Base-by-base conservation (phyloP, 1,139 yeast species). In the Kodamaea alishanica region DNA sequence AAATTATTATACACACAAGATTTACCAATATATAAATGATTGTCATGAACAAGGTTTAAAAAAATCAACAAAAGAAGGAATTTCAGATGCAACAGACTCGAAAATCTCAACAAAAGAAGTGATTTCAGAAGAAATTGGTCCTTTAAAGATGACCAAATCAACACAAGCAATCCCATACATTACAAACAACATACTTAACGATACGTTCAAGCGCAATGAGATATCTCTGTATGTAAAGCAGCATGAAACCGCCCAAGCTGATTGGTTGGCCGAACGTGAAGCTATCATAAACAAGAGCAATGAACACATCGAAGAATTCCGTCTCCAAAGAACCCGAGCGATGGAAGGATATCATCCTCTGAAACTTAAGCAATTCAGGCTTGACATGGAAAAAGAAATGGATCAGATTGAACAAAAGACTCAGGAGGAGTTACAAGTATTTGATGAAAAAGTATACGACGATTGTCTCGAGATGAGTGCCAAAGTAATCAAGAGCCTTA, bases 191-290 rank as follows among this genome's bases (percentile, higher is more conserved):
- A 28, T 41, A 5, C 35, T 41, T 2, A 25, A 33, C 4, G 41
- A 41, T 26, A 28, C 35, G 6, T 29, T 30, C 25, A 35, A 38
- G 23, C 35, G 39, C 24, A 23, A 27, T 6, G 44, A 41, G 12
- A 35, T 41, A 28, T 20, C 11, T 22, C 38, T 22, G 11, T 39
- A 47, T 11, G 45, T 60, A 8, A 25, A 33, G 3, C 41, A 48
- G 11, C 65, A 61, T 28, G 34, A 43, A 24, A 30, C 37, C 4
- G 46, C 47, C 30, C 64, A 60, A 39, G 20, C 39, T 4, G 40
- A 46, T 9, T 54, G 53, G 50, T 42, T 43, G 11, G 30, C 23
- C 5, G 47, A 50, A 22, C 37, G 60, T 11, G 43, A 48, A 8
- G 29, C 28, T 6, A 38, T 58, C 20, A 47, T 46, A 7, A 40